phyloP scores from a whole-genome alignment of 768 basidiomycete species.

The Collybia nuda region DNA sequence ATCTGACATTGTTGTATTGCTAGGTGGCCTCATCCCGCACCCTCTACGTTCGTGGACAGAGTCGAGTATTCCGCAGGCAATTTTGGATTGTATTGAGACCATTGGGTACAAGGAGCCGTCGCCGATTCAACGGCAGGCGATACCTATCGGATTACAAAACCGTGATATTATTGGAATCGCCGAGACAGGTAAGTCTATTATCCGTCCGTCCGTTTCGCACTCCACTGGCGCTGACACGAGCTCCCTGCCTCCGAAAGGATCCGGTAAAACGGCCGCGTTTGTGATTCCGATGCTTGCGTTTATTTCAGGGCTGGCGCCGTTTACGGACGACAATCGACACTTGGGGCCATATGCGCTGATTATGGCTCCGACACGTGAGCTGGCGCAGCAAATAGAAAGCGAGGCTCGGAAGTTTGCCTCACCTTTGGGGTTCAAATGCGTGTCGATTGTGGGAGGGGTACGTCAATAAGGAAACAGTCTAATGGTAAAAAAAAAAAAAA shows the following conservation, averaged over 20 bases:
- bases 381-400: constrained; percentile 95
- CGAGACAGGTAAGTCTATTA: constrained; percentile 74
- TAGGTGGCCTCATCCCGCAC: constrained; percentile 91
- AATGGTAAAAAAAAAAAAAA: no score
- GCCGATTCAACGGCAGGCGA: constrained; percentile 96
- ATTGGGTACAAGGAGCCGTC: constrained; percentile 98
- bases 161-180: constrained; percentile 98
- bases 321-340: constrained; percentile 92
- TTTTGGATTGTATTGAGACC: constrained; percentile 82
- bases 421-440: constrained; percentile 89
- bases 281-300: constrained; percentile 98
- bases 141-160: constrained; percentile 97
- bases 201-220: constrained; percentile 1
- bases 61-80: constrained; percentile 73
- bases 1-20: background rate
- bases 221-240: background rate
- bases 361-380: constrained; percentile 94
- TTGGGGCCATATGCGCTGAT: constrained; percentile 93
- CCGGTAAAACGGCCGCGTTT: constrained; percentile 98
- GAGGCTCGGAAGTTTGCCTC: constrained; percentile 91
- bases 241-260: constrained; percentile 70
- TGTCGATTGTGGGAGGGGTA: constrained; percentile 98
- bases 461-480: constrained; percentile 28
- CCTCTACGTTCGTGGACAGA: constrained; percentile 93
- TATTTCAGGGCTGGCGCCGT: constrained; percentile 80